Base-by-base conservation (phyloP, 2,329 filamentous ascomycete genomes). In the Aspergillus jensenii region DNA sequence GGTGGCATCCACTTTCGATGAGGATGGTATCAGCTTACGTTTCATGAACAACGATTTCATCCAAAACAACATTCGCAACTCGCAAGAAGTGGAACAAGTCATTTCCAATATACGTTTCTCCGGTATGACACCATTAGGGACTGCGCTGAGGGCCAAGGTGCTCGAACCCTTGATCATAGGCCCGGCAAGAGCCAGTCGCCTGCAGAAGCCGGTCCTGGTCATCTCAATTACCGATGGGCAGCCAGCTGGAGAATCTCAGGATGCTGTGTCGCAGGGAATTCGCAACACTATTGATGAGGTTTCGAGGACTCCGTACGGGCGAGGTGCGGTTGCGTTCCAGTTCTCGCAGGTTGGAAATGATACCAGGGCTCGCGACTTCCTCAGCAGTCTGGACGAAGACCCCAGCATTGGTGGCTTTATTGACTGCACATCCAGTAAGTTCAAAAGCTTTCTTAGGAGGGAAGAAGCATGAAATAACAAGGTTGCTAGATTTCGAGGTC, bases 261-360 rank as follows among this genome's bases (percentile, higher is more conserved):
- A 80, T 50, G 77, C 82, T 15, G 81, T 88, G 7, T 79, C 81
- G 41, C 81, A 87, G 53, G 81, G 82, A 37, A 85, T 89, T 62
- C 78, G 78, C 49, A 79, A 80, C 64, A 81, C 84, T 1, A 76
- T 80, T 51, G 75, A 79, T 19, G 80, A 85, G 59, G 74, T 85
- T 25, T 67, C 76, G 23, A 74, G 77, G 41, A 77, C 79, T 51
- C 79, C 77, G 51, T 84, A 83, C 65, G 84, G 85, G 33, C 77
- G 78, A 27, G 82, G 82, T 49, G 84, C 84, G n/a, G 72, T 88
- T 59, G 81, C 84, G 0, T 88, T 88, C 76, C 85, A 89, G 67
- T 88, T 89, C 67, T 86, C 86, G 0, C 87, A 89, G 65, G 87
- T 89, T 49, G 87, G 87, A 61, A 88, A 87, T 64, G 87, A 89